Conservation (phyloP, 179 eudicot species). For the Spergularia azorica region DNA sequence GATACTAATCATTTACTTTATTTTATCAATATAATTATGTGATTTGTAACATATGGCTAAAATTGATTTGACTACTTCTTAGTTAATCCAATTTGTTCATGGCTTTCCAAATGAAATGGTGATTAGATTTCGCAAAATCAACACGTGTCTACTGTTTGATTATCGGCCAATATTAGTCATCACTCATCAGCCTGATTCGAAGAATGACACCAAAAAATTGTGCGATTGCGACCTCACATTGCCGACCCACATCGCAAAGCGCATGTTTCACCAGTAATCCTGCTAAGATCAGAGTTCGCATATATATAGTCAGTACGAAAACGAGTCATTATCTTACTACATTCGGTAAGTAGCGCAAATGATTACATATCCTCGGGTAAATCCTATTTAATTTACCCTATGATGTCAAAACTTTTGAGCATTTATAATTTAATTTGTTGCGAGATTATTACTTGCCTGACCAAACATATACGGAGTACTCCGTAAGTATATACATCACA, state of each 20-base stretch:
- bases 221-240: slow-evolving; percentile 13
- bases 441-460: too few species aligned
- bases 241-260: slow-evolving; percentile 18
- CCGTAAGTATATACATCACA: too few species aligned
- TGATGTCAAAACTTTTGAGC: too few species aligned
- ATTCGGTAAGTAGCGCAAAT: too few species aligned
- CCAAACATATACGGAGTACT: too few species aligned
- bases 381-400: too few species aligned
- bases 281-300: not conserved
- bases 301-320: too few species aligned
- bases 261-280: not conserved
- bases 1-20: not conserved
- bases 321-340: too few species aligned
- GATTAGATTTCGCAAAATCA: not conserved
- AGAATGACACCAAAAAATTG: not conserved
- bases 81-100: not conserved
- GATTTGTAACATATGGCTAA: not conserved
- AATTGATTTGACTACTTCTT: not conserved
- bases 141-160: not conserved
- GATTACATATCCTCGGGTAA: too few species aligned
- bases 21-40: not conserved
- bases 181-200: not conserved
- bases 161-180: not conserved
- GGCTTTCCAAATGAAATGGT: not conserved
- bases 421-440: too few species aligned